Evolutionary conservation across 441 rosid species (phyloP).

Genomic region (Manihot esculenta): DNA sequence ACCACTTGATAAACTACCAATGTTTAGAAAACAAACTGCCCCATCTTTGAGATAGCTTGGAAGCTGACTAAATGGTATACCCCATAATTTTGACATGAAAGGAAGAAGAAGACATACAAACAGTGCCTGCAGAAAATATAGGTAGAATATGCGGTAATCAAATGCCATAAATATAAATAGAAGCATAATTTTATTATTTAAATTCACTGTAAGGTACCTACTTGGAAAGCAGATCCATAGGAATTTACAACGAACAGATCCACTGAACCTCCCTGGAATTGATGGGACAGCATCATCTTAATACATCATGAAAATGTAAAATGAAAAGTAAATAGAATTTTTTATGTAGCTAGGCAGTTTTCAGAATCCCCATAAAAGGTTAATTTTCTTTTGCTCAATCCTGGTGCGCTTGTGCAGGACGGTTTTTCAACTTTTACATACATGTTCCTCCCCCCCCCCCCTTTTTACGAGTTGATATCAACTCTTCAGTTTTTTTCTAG

Average conservation of each 20-base stretch:
- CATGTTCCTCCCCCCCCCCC: too few relatives aligned
- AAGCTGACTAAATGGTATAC: conserved; percentile 79
- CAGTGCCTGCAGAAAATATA: conserved; percentile 55
- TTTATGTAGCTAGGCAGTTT: not conserved
- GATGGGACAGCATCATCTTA: conserved; percentile 18
- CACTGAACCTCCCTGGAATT: conserved; percentile 73
- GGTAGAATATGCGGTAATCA: conserved; percentile 19
- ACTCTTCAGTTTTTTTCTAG: too few relatives aligned
- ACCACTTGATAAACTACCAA: conserved; percentile 62
- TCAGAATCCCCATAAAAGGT: not conserved
- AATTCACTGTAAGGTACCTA: conserved; percentile 34
- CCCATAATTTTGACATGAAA: conserved; percentile 93
- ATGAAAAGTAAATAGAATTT: not conserved
- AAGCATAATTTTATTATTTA: not conserved
- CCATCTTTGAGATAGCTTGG: conserved; percentile 84
- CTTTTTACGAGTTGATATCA: too few relatives aligned
- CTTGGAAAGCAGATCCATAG: conserved; percentile 86
- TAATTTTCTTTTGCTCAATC: too few relatives aligned
- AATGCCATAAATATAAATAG: conserved; percentile 3
- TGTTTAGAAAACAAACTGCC: conserved; percentile 84
- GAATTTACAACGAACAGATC: conserved; percentile 90
- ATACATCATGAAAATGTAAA: conserved; percentile 1
- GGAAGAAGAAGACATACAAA: conserved; percentile 81
- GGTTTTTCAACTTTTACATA: too few relatives aligned
- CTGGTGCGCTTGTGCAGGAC: too few relatives aligned